These are phyloP conservation scores for Fraxinus velutina DNA, from an alignment of 305 asterid genomes.

Conservation along the genomic window DNA sequence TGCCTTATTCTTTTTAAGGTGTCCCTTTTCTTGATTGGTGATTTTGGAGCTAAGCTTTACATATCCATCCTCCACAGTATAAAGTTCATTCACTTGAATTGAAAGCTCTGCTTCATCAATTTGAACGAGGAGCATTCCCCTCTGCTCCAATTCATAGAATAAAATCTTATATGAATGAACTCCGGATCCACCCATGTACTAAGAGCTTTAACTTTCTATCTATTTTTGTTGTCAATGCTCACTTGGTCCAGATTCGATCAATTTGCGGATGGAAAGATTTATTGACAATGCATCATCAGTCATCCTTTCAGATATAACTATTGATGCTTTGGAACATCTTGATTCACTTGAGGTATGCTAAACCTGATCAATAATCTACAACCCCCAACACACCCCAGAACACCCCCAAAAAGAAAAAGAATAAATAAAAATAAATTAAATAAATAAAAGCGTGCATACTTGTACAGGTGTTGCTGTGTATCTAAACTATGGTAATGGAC, in stretches of 20 bases:
- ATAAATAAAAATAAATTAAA: background rate
- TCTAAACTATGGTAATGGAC: background rate
- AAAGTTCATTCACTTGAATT: background rate
- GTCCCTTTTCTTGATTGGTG: background rate
- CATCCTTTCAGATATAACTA: slow-evolving; percentile 54
- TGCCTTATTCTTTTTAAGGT: background rate
- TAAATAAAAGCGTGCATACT: background rate
- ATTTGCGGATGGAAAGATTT: slow-evolving; percentile 56
- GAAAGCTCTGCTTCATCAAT: background rate
- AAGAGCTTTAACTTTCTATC: background rate
- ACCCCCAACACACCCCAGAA: background rate
- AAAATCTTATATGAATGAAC: background rate
- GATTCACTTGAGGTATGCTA: slow-evolving; percentile 71
- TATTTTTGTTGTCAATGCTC: slow-evolving; percentile 12
- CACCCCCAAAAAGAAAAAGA: background rate
- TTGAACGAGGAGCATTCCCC: background rate
- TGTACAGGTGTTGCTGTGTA: background rate
- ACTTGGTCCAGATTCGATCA: slow-evolving; percentile 54
- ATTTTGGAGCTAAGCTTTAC: background rate
- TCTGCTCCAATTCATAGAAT: background rate
- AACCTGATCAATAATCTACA: slow-evolving; percentile 11
- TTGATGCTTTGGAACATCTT: slow-evolving; percentile 55
- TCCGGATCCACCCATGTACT: background rate
- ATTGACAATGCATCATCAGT: slow-evolving; percentile 55
- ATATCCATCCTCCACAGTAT: background rate